phyloP scores from a whole-genome alignment of 306 rosid genomes.

The Fagus crenata region DNA sequence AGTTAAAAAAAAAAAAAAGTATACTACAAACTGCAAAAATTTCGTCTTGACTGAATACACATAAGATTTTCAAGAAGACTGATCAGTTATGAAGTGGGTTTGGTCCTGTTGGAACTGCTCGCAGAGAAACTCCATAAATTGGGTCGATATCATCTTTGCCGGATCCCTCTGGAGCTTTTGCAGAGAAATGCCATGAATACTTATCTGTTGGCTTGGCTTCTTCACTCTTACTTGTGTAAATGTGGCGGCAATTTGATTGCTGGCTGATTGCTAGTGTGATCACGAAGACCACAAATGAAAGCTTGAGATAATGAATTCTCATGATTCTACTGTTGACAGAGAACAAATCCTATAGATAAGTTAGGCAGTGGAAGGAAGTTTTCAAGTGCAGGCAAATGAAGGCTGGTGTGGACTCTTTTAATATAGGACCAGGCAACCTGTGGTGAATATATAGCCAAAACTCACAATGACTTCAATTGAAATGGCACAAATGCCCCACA shows the following conservation, averaged over 20 bases:
- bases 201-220: constrained; percentile 40
- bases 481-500: too few species aligned
- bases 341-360: too few species aligned
- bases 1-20: constrained; percentile 26
- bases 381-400: too few species aligned
- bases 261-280: constrained; percentile 52
- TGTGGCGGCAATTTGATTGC: constrained; percentile 45
- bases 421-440: too few species aligned
- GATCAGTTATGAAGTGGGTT: constrained; percentile 87
- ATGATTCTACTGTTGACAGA: too few species aligned
- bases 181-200: constrained; percentile 47
- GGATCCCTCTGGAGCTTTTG: constrained; percentile 41
- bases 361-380: too few species aligned
- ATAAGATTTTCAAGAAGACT: constrained; percentile 32
- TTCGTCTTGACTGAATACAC: constrained; percentile 34
- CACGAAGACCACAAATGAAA: constrained; percentile 45
- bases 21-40: constrained; percentile 43
- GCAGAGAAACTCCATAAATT: constrained; percentile 50
- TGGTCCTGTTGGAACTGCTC: constrained; percentile 77
- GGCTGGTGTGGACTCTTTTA: too few species aligned
- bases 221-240: constrained; percentile 38
- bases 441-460: too few species aligned
- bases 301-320: constrained; percentile 52
- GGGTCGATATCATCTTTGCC: constrained; percentile 31
- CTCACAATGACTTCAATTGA: too few species aligned